Conservation (phyloP, 371 early-diverging fungal genomes). For the Mortierella sp. region DNA sequence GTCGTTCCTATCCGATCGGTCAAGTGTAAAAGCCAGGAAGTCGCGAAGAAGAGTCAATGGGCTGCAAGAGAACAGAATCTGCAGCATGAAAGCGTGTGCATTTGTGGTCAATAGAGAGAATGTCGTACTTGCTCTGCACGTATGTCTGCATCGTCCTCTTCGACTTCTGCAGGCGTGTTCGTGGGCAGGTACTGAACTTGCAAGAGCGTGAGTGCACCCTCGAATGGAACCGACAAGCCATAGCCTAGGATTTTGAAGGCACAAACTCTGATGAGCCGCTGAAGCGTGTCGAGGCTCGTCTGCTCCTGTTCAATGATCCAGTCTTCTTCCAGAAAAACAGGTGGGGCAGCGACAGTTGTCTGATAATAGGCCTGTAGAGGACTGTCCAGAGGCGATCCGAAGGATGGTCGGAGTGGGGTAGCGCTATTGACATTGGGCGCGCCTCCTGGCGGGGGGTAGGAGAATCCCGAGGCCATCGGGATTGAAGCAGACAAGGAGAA, state of each 20-base stretch:
- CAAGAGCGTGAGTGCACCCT: slow-evolving; percentile 78
- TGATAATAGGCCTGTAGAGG: slow-evolving; percentile 42
- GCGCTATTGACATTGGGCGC: slow-evolving; percentile 42
- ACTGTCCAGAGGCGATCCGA: slow-evolving; percentile 26
- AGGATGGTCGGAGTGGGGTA: slow-evolving; percentile 50
- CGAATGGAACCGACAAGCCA: slow-evolving; percentile 78
- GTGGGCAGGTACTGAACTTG: slow-evolving; percentile 85
- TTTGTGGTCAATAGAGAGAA: background rate
- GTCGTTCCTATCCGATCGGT: slow-evolving; percentile 15
- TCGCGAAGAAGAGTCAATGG: no score
- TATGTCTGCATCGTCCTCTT: slow-evolving; percentile 24
- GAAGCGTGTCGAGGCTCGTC: slow-evolving; percentile 6
- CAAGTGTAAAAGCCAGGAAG: no score
- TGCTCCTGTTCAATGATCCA: slow-evolving; percentile 5
- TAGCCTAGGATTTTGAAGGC: slow-evolving; percentile 71
- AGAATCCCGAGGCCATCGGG: slow-evolving; percentile 28
- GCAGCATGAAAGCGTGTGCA: background rate
- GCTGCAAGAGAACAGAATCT: no score
- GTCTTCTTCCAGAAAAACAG: slow-evolving; percentile 22
- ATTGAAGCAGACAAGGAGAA: no score
- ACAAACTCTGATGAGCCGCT: slow-evolving; percentile 70
- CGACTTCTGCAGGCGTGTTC: slow-evolving; percentile 51
- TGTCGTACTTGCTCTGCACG: slow-evolving; percentile 42
- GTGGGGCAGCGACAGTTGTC: background rate
- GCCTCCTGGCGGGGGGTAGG: slow-evolving; percentile 38